Evolutionary conservation across 1,139 yeast genomes (phyloP).

Genomic region (Pichia sp.): DNA sequence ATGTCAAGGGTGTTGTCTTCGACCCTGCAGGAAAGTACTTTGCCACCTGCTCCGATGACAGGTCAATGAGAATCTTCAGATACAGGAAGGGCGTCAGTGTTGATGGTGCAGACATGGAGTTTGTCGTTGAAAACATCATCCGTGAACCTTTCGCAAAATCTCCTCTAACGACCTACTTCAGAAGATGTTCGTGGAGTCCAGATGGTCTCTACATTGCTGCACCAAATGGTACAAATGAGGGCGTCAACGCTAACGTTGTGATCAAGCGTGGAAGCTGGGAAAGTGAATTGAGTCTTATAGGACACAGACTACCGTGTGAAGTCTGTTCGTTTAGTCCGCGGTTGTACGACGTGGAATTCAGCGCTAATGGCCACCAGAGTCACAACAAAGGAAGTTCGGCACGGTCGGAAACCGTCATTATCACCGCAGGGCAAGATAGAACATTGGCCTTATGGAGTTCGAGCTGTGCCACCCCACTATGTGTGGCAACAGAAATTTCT

Average conservation of each 20-base stretch:
- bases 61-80: constrained; percentile 82
- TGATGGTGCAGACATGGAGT: constrained; percentile 61
- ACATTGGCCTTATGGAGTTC: constrained; percentile 72
- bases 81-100: constrained; percentile 51
- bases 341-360: constrained; percentile 40
- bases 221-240: constrained; percentile 96
- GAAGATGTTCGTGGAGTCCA: constrained; percentile 95
- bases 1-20: constrained; percentile 93
- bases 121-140: constrained; percentile 80
- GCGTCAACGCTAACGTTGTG: constrained; percentile 84
- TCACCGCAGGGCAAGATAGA: constrained; percentile 79
- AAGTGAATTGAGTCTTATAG: constrained; percentile 79
- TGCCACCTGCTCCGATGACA: constrained; percentile 94
- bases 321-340: constrained; percentile 87
- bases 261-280: constrained; percentile 94
- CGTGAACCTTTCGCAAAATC: constrained; percentile 82
- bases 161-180: constrained; percentile 87
- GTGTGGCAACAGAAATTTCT: constrained; percentile 60
- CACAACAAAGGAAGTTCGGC: not conserved
- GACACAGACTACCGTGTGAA: constrained; percentile 96
- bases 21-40: constrained; percentile 98
- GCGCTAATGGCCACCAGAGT: constrained; percentile 14
- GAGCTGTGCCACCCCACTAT: constrained; percentile 53
- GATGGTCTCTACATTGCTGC: constrained; percentile 96
- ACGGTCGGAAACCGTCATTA: constrained; percentile 47